Conservation (phyloP, 495 filamentous ascomycete species). For the Neurospora sublineolata region DNA sequence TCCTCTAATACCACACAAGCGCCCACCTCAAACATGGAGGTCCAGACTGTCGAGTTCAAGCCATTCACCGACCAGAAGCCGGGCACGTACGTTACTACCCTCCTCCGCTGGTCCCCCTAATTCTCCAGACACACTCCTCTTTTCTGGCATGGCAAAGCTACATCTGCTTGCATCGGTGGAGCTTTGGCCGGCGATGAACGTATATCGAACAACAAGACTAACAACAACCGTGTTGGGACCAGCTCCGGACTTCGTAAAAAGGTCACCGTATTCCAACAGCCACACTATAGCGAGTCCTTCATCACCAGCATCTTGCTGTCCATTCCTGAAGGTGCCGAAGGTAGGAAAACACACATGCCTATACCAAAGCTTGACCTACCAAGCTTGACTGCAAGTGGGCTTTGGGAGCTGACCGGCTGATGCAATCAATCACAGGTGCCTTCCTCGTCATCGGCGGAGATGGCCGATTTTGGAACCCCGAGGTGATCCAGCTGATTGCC, state of each 20-base stretch:
- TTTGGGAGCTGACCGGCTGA: neutral
- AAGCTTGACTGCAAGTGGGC: neutral
- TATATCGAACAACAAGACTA: neutral
- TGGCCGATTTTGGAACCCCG: conserved; percentile 93
- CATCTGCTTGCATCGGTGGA: neutral
- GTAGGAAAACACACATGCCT: conserved; percentile 13
- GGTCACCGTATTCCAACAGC: conserved; percentile 92
- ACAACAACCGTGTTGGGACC: neutral
- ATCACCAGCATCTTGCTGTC: conserved; percentile 85
- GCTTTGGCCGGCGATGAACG: neutral
- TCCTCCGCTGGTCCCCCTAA: conserved; percentile 11
- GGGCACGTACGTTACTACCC: conserved; percentile 70
- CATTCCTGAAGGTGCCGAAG: conserved; percentile 84
- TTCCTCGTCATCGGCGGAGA: conserved; percentile 97
- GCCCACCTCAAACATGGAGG: conserved; percentile 42
- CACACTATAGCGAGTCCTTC: conserved; percentile 92
- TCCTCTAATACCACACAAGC: neutral
- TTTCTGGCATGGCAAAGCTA: neutral
- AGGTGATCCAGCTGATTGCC: conserved; percentile 90
- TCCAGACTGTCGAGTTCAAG: conserved; percentile 63
- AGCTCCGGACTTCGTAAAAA: conserved; percentile 98
- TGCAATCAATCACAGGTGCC: conserved; percentile 34
- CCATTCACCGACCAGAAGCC: conserved; percentile 94
- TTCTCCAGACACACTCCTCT: conserved; percentile 12
- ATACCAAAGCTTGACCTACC: neutral